Evolutionary conservation across 208 protist genomes (phyloP), one percentile per base, ranked within the genome.

Genomic region (Lotmaria passim): DNA sequence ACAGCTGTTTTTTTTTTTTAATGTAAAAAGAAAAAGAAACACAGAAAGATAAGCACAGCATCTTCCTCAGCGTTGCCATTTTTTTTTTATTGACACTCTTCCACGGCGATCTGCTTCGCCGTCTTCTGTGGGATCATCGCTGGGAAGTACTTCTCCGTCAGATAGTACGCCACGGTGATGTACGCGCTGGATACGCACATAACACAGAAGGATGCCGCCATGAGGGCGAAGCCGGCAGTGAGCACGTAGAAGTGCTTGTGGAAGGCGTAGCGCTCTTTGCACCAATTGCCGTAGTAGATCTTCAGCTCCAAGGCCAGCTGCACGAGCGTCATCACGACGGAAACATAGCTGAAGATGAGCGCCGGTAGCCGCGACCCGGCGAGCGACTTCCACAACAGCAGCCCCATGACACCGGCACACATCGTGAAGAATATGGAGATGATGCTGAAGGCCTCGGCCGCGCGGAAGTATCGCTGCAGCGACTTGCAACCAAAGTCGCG

Each of bases 241-340:
- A 91, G 64, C 23, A 90, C 70, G 79, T 79, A 91, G 57, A 82
- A 80, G 38, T 85, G 74, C 43, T 50, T 57, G 46, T 82, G 56
- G 57, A 86, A 94, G 24, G 75, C 75, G 52, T 86, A 86, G 33
- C 11, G 53, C 53, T 69, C 78, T 24, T 59, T 58, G 70, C 88
- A 94, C 78, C 79, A 94, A 38, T 68, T 76, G 38, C 79, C 75
- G 68, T 88, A 90, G 77, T 88, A 93, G 44, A 93, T 83, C 46
- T 56, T 73, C 39, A 89, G 65, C 67, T 88, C 75, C 39, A 93
- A 52, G 7, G 72, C 77, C 46, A 85, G 48, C 67, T 89, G 81
- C 55, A 91, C 69, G 44, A 85, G 26, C 12, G 72, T 79, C 46
- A 60, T 61, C n/a, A 82, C 44, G 23, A 56, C 60, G 14, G 68